Base-by-base conservation (phyloP, 352 stramenopile genomes). In the Globisporangium cylindrosporum region DNA sequence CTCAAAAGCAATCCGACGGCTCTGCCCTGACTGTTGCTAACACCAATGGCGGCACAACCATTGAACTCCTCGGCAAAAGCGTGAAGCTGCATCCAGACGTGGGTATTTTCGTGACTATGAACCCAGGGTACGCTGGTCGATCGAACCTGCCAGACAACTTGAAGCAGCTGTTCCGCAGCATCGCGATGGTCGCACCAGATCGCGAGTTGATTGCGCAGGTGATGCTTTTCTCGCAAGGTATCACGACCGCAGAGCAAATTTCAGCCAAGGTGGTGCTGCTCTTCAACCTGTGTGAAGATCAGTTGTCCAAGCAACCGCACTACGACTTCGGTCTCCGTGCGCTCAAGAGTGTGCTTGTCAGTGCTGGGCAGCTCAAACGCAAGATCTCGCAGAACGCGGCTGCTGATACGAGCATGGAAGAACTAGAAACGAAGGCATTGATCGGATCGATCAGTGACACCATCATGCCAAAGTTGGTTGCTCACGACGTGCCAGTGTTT, bases 91-190 rank as follows among this genome's bases (percentile, higher is more conserved):
- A 99, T 75, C 90, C 97, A 59, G 97, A 99, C 74, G 98, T 99
- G 59, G 98, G 97, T 27, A 99, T 99, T 64, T 99, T 99, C 78
- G 97, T 99, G 38, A 99, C 98, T 18, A 99, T 99, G 98, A 99
- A 99, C 78, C 98, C 98, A 43, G 97, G 96, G 27, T 99, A 99
- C 77, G 98, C 98, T 63, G 98, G 98, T 12, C 89, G 98, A 69
- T 98, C 93, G 9, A 98, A 99, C 73, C 72, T 99, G 48, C 96
- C 96, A 0, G 97, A 99, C 75, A 99, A 99, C 77, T 82, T 99
- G 61, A 99, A 99, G 79, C 97, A 98, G 64, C 83, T 99, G 2
- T 99, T 99, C 89, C 86, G 98, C 10, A 98, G 98, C 62, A 98
- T 99, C 65, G 98, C 98, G 6, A 99, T 99, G 98, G 97, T 99